Evolutionary conservation across 768 basidiomycete genomes (phyloP).

Genomic region (Kwoniella botswanensis): DNA sequence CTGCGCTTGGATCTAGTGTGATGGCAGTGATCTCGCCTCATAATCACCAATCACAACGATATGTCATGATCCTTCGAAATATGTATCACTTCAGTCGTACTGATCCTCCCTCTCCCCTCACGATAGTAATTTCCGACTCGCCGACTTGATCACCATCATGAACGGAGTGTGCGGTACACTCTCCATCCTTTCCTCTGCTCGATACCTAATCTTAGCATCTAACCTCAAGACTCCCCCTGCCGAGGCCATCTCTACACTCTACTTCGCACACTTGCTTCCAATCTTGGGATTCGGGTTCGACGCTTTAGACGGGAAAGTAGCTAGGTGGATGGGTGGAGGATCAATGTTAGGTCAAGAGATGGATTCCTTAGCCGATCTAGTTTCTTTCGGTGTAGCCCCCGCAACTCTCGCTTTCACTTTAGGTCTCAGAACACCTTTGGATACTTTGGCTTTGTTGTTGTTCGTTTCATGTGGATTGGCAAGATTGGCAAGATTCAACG

Average conservation of each 20-base stretch:
- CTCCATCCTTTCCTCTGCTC: conserved; percentile 90
- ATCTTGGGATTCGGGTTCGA: conserved; percentile 96
- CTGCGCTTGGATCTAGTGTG: background rate
- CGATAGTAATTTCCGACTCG: conserved; percentile 92
- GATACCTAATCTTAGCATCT: conserved; percentile 75
- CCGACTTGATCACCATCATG: conserved; percentile 97
- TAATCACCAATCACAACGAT: background rate
- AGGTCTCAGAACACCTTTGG: conserved; percentile 87
- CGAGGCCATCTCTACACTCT: conserved; percentile 76
- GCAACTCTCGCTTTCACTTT: conserved; percentile 88
- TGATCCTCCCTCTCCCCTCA: background rate
- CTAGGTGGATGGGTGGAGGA: conserved; percentile 92
- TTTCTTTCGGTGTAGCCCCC: conserved; percentile 97
- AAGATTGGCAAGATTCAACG: conserved; percentile 96
- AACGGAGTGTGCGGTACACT: conserved; percentile 98
- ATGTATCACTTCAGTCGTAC: background rate
- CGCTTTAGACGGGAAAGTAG: conserved; percentile 96
- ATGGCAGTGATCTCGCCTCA: background rate
- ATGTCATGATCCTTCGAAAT: background rate
- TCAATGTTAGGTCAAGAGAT: conserved; percentile 97
- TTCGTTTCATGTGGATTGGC: conserved; percentile 98
- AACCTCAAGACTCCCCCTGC: conserved; percentile 94
- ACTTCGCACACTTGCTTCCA: conserved; percentile 81
- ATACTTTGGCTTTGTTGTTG: conserved; percentile 80
- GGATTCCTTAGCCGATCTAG: conserved; percentile 94